Evolutionary conservation across 768 basidiomycete species (phyloP).

Genomic region (Russula vinacea): DNA sequence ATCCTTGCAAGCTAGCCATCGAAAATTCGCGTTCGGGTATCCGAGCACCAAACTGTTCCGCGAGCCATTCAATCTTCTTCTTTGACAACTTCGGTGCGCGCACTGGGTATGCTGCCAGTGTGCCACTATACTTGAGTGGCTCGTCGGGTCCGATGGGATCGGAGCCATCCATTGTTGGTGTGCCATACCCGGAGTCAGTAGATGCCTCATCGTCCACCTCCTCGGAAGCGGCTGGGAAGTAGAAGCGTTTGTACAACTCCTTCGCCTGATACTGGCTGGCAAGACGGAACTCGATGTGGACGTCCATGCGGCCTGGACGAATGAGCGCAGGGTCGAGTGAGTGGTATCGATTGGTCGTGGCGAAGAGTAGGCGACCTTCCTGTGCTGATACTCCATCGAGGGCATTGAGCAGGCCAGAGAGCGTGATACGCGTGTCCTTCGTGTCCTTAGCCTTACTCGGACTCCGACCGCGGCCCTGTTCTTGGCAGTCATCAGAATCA

Average conservation of each 20-base stretch:
- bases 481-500: slow-evolving; percentile 15
- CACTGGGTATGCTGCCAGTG: slow-evolving; percentile 11
- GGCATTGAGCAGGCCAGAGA: slow-evolving; percentile 73
- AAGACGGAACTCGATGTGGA: slow-evolving; percentile 74
- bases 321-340: slow-evolving; percentile 70
- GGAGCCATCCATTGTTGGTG: slow-evolving; percentile 20
- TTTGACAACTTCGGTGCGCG: slow-evolving; percentile 42
- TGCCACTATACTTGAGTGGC: slow-evolving; percentile 14
- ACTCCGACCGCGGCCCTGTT: neutral
- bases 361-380: slow-evolving; percentile 78
- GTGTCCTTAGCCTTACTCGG: slow-evolving; percentile 2
- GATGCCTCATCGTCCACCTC: slow-evolving; percentile 30
- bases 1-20: slow-evolving; percentile 51
- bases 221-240: slow-evolving; percentile 44
- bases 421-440: slow-evolving; percentile 45
- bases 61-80: slow-evolving; percentile 45
- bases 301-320: slow-evolving; percentile 77
- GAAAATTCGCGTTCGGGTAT: slow-evolving; percentile 49
- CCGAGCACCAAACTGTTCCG: slow-evolving; percentile 50
- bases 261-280: slow-evolving; percentile 65
- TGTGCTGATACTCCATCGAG: slow-evolving; percentile 76
- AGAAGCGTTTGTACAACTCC: slow-evolving; percentile 68
- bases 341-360: slow-evolving; percentile 71
- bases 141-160: neutral
- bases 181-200: slow-evolving; percentile 28